phyloP scores from a whole-genome alignment of 176 grass and related monocot genomes.

The Musa beccarii region DNA sequence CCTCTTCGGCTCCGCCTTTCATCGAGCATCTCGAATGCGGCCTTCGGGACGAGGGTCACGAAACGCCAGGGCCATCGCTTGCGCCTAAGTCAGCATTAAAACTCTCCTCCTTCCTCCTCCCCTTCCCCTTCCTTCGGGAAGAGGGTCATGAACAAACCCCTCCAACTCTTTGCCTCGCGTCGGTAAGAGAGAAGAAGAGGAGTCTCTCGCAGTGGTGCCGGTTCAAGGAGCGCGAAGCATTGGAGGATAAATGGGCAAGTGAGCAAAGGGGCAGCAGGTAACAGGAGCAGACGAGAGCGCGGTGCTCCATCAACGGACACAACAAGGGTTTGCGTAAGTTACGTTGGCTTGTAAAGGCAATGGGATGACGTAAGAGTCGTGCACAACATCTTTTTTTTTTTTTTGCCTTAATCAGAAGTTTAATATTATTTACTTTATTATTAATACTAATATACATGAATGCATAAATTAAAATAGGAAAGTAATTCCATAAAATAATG shows the following conservation, averaged over 20 bases:
- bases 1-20: slow-evolving; percentile 29
- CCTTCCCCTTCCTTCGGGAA: neutral
- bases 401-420: too few relatives aligned
- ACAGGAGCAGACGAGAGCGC: slow-evolving; percentile 43
- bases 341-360: neutral
- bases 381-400: too few relatives aligned
- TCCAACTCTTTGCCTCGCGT: slow-evolving; percentile 7
- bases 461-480: too few relatives aligned
- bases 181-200: slow-evolving; percentile 14
- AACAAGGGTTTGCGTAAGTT: neutral
- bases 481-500: too few relatives aligned
- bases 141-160: neutral
- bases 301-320: slow-evolving; percentile 47
- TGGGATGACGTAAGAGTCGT: too few relatives aligned
- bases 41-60: neutral
- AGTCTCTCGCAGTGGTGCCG: slow-evolving; percentile 1
- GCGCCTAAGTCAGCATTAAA: slow-evolving; percentile 44
- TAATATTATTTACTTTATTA: too few relatives aligned
- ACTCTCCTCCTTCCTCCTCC: slow-evolving; percentile 24
- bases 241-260: neutral
- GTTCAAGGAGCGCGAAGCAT: neutral
- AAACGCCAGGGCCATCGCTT: slow-evolving; percentile 12
- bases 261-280: slow-evolving; percentile 25
- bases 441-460: too few relatives aligned
- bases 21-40: slow-evolving; percentile 22